Base-by-base conservation (phyloP, 2,329 filamentous ascomycete species). In the Sphaceloma murrayae region DNA sequence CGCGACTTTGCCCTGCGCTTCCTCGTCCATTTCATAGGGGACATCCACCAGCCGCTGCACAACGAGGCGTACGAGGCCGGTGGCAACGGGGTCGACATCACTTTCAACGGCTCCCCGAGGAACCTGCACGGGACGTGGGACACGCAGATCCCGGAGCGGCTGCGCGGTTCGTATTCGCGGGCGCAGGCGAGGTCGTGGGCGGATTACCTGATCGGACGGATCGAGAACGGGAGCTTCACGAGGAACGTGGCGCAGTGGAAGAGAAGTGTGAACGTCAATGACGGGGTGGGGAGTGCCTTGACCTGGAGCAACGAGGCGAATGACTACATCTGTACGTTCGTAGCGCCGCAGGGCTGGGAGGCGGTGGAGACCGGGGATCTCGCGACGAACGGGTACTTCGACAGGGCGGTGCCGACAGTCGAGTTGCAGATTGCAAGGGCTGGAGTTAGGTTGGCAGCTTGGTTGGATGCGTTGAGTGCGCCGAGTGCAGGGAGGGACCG, bases 21-120 rank as follows among this genome's bases (percentile, higher is more conserved):
- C 58, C 56, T 75, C 43, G 59, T 75, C 16, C 70, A 64, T 45
- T 72, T 74, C 54, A 63, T 91, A 8, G 75, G 85, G 46, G 86
- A 94, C 58, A 75, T 85, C 18, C 77, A 76, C 48, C 86, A 87
- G 56, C 83, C 82, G 0, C 66, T 93, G 38, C 74, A 76, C 52
- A 68, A 69, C 9, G 72, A 76, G 54, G 64, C 60, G 30, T 54
- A 64, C 10, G 63, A 62, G 5, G 49, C 64, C 5, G 67, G 67
- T 34, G 67, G 66, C 24, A 69, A 69, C 52, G 55, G 53, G 2
- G 63, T 69, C 49, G 58, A 64, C 36, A 65, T 68, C 13, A 66
- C 60, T 1, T 70, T 68, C 53, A 55, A 62, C 42, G 62, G 60
- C 22, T 49, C 49, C 5, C 52, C 51, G 0, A 67, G 63, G 6